Base-by-base conservation (phyloP, 805 yeast genomes). In the Pichia eremophila region DNA sequence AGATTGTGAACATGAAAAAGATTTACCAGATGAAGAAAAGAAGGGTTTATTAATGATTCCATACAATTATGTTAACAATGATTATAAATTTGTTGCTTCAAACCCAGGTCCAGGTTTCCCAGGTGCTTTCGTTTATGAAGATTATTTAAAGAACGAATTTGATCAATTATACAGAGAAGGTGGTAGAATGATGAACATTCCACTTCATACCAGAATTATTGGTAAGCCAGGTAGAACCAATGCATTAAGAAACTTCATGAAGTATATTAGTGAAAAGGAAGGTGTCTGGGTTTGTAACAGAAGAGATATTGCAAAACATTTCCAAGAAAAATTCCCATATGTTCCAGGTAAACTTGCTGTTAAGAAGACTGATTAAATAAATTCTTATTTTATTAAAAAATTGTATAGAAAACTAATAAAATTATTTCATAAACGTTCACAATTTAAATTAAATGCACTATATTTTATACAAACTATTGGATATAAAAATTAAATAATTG, bases 81-180 rank as follows among this genome's bases (percentile, higher is more conserved):
- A 60, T 46, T 60, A 53, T 44, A 55, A 61, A 40, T 56, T 58
- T 43, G 51, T 52, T 25, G 49, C 55, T 8, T 47, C 62, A 5
- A 45, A 54, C 19, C 54, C 50, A 8, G 54, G 53, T 8, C 53
- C 53, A 8, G 63, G 63, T 10, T 58, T 58, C 38, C 56, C 62
- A 31, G 54, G 62, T 18, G 55, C 56, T 19, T 47, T 54, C 45
- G 57, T 58, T 15, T 52, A 49, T 22, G 52, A 50, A 29, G 65
- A 61, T 35, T 66, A 68, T 50, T 48, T 66, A 44, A 64, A 61
- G 44, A 60, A 65, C 42, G 66, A 68, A 14, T 68, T 68, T 48
- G 71, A 67, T 47, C 60, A 60, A 36, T 54, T 67, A 14, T 67
- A 67, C 46, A 61, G 60, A 28, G 71, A 67, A 52, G 70, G 68